A percentile compares a stretch with the other conserved stretches of the same genome.
Conservation (phyloP, 176 grass and related monocot genomes). For the Carex kokanica region DNA sequence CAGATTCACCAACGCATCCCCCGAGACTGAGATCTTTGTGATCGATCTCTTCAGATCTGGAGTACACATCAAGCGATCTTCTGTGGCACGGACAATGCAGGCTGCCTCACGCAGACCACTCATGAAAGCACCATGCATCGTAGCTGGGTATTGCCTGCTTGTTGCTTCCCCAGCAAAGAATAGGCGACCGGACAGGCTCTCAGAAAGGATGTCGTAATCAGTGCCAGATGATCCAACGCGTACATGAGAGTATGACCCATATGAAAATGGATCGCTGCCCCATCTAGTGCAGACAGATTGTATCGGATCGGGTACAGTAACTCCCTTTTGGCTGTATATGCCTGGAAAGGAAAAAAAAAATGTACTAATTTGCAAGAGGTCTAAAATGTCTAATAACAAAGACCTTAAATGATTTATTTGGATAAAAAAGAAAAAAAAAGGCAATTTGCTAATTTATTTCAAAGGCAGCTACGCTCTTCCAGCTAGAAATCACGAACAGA, state of each 20-base stretch:
- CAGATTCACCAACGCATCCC: constrained; percentile 43
- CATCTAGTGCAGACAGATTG: constrained; percentile 91
- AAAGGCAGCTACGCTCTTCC: not conserved
- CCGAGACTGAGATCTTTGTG: constrained; percentile 38
- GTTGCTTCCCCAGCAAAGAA: constrained; percentile 96
- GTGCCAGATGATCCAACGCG: constrained; percentile 81
- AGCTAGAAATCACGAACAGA: not conserved
- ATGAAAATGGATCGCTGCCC: constrained; percentile 76
- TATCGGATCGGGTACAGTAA: constrained; percentile 76
- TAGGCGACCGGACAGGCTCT: constrained; percentile 50
- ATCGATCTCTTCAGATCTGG: constrained; percentile 43
- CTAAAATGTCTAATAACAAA: not conserved
- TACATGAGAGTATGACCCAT: constrained; percentile 90
- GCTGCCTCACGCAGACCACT: constrained; percentile 88
- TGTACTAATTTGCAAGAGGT: not conserved
- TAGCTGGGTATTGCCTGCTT: constrained; percentile 75
- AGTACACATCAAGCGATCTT: constrained; percentile 14
- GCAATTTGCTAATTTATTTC: not conserved
- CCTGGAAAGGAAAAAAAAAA: constrained; percentile 38
- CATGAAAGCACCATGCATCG: constrained; percentile 94
- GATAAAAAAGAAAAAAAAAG: not conserved
- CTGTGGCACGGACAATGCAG: constrained; percentile 43
- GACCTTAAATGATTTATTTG: not conserved
- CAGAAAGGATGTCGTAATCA: constrained; percentile 80
- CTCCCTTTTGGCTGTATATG: constrained; percentile 78